phyloP scores from a whole-genome alignment of 2,329 filamentous ascomycete species.

The Verticillium longisporum region DNA sequence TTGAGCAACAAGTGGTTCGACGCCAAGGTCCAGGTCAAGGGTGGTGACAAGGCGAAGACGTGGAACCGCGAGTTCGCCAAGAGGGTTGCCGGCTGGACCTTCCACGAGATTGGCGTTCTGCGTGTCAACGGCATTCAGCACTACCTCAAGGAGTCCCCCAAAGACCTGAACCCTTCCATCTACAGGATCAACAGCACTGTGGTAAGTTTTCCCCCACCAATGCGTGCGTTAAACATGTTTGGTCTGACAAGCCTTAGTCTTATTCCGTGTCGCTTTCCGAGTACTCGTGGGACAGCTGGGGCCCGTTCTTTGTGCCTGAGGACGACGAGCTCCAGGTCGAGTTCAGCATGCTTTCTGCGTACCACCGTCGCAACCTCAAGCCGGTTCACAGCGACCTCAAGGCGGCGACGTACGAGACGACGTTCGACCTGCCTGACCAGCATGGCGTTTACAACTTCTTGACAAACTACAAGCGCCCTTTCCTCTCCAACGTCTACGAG shows the following conservation, averaged over 20 bases:
- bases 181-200: constrained; percentile 97
- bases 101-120: constrained; percentile 87
- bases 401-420: constrained; percentile 64
- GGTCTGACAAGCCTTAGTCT: constrained; percentile 43
- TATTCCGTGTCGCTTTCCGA: constrained; percentile 88
- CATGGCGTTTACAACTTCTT: constrained; percentile 99
- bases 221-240: background rate
- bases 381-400: constrained; percentile 53
- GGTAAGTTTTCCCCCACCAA: constrained; percentile 48
- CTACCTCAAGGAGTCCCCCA: constrained; percentile 52
- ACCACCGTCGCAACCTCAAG: constrained; percentile 75
- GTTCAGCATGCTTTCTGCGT: constrained; percentile 97
- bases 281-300: constrained; percentile 67
- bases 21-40: constrained; percentile 62
- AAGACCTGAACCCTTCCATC: constrained; percentile 71
- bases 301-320: constrained; percentile 63
- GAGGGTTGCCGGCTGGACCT: constrained; percentile 87
- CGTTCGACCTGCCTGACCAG: constrained; percentile 86
- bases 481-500: constrained; percentile 83
- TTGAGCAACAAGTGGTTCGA: constrained; percentile 86
- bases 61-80: constrained; percentile 81
- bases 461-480: constrained; percentile 94
- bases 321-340: constrained; percentile 83
- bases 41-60: constrained; percentile 48
- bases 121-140: constrained; percentile 81